Percentiles rank a stretch among this genome's conserved stretches.
phyloP scores from a whole-genome alignment of 2,329 filamentous ascomycete species.

The Sporothrix luriei region DNA sequence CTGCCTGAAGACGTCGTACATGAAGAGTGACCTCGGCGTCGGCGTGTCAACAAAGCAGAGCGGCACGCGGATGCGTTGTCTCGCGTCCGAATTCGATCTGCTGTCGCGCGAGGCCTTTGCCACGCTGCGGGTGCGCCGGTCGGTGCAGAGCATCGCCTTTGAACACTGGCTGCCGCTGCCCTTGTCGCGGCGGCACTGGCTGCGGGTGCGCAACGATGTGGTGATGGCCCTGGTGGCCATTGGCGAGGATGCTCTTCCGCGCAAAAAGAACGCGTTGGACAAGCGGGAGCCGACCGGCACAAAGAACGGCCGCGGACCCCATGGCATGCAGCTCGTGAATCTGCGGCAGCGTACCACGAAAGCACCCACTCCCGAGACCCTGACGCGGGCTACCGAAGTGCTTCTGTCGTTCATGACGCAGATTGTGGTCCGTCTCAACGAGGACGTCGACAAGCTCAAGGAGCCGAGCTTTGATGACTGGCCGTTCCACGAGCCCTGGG shows the following conservation, averaged over 20 bases:
- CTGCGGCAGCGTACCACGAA: neutral
- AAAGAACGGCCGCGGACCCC: neutral
- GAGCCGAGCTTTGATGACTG: neutral
- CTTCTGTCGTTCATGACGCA: constrained; percentile 55
- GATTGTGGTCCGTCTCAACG: constrained; percentile 53
- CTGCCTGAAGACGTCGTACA: constrained; percentile 48
- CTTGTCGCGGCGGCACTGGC: constrained; percentile 52
- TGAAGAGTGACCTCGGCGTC: constrained; percentile 47
- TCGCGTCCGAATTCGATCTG: constrained; percentile 55
- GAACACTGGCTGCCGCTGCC: constrained; percentile 52
- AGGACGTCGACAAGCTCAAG: constrained; percentile 35
- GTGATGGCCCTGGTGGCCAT: constrained; percentile 40
- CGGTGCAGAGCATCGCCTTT: constrained; percentile 49
- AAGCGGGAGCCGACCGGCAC: neutral
- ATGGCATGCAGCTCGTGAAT: neutral
- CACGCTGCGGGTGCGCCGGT: constrained; percentile 44
- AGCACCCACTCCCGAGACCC: constrained; percentile 19
- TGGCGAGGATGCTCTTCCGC: constrained; percentile 4
- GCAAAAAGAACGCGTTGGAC: neutral
- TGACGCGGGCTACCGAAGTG: constrained; percentile 36
- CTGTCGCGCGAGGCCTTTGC: constrained; percentile 49
- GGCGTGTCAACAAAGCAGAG: constrained; percentile 42
- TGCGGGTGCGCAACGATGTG: constrained; percentile 41
- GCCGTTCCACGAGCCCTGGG: neutral
- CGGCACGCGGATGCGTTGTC: constrained; percentile 21